Evolutionary conservation across 2,329 filamentous ascomycete genomes (phyloP).

Genomic region (Fusarium sp.): DNA sequence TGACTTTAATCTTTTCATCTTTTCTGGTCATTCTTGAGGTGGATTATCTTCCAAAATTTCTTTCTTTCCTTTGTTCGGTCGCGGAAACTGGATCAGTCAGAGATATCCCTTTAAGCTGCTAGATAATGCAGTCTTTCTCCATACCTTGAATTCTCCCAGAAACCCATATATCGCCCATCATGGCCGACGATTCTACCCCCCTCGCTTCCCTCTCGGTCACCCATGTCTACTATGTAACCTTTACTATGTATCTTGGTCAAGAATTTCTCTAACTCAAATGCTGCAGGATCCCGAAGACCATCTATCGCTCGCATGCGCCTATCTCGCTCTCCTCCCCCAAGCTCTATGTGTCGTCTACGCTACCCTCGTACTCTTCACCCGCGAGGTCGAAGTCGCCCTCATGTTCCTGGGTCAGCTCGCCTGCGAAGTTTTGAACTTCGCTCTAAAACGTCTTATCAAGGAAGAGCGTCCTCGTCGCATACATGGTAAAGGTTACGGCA

Average conservation of each 20-base stretch:
- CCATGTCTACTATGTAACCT: constrained; percentile 90
- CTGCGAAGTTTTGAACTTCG: constrained; percentile 92
- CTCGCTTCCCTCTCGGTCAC: constrained; percentile 93
- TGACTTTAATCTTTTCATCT: constrained; percentile 1
- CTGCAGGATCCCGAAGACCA: constrained; percentile 85
- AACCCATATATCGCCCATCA: constrained; percentile 25
- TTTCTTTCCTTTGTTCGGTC: neutral
- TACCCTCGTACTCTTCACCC: constrained; percentile 88
- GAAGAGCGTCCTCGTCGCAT: constrained; percentile 87
- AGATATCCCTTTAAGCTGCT: neutral
- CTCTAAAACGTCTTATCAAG: constrained; percentile 89
- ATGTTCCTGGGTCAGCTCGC: constrained; percentile 93
- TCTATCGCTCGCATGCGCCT: constrained; percentile 88
- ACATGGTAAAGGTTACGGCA: constrained; percentile 95
- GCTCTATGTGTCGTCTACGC: constrained; percentile 90
- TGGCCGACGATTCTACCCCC: constrained; percentile 56
- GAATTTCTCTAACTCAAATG: neutral
- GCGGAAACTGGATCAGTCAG: neutral
- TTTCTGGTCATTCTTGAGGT: neutral
- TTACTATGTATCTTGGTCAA: neutral
- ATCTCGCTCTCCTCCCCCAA: constrained; percentile 93
- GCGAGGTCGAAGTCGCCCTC: constrained; percentile 87
- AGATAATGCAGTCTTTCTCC: constrained; percentile 18
- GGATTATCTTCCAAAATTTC: neutral
- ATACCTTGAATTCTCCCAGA: constrained; percentile 2